phyloP scores from a whole-genome alignment of 2,329 filamentous ascomycete genomes.

The Alternaria sp. region DNA sequence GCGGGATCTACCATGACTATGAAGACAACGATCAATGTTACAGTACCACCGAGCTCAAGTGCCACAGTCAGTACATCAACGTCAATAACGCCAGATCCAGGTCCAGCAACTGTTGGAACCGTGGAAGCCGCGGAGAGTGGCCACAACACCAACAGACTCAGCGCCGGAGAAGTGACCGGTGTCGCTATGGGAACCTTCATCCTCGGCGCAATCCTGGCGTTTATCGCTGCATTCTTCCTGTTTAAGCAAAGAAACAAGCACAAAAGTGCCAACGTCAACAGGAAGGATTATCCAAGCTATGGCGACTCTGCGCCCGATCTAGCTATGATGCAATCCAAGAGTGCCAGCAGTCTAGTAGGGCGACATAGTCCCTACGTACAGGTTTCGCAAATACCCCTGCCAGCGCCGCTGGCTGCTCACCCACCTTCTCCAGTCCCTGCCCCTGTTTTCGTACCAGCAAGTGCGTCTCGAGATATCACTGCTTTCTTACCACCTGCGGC shows the following conservation, averaged over 20 bases:
- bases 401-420: conserved; percentile 3
- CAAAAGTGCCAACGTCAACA: conserved; percentile 9
- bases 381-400: conserved; percentile 34
- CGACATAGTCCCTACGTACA: conserved; percentile 37
- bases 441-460: conserved; percentile 7
- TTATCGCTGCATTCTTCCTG: conserved; percentile 37
- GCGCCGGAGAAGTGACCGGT: conserved; percentile 29
- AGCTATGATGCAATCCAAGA: conserved; percentile 33
- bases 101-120: neutral
- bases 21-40: neutral
- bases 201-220: conserved; percentile 40
- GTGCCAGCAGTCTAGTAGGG: conserved; percentile 14
- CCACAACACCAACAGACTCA: conserved; percentile 8
- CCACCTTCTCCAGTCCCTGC: conserved; percentile 4
- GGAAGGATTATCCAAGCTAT: conserved; percentile 22
- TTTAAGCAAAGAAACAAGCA: conserved; percentile 37
- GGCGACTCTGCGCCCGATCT: conserved; percentile 36
- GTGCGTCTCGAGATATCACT: conserved; percentile 24
- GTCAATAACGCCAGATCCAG: neutral
- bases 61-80: neutral
- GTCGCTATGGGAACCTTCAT: conserved; percentile 35
- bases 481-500: conserved; percentile 36
- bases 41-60: neutral
- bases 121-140: neutral
- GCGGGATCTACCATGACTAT: neutral